A percentile compares a stretch with the other conserved stretches of the same genome.
Conservation (phyloP, 2,329 filamentous ascomycete genomes). For the Penicillium sp. region DNA sequence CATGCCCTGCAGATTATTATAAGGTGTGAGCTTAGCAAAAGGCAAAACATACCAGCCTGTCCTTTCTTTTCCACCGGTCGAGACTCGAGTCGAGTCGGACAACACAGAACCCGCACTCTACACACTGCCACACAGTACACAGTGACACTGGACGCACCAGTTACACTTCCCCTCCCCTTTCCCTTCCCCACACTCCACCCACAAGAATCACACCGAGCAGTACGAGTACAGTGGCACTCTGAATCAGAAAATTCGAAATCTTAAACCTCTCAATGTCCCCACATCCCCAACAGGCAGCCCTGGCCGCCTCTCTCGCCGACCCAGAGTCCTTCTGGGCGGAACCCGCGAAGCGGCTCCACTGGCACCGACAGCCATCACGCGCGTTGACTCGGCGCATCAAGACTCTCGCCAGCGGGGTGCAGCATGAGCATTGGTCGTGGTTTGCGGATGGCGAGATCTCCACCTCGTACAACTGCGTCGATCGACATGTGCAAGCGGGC, state of each 20-base stretch:
- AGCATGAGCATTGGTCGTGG: constrained; percentile 82
- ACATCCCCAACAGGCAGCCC: constrained; percentile 53
- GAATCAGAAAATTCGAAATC: not conserved
- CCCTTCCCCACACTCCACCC: not conserved
- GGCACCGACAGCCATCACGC: constrained; percentile 73
- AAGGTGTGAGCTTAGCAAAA: not conserved
- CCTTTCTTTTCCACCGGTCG: not conserved
- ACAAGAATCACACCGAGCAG: not conserved
- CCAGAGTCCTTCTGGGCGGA: constrained; percentile 73
- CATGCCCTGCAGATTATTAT: not conserved
- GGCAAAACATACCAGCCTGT: not conserved
- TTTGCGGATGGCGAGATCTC: constrained; percentile 87
- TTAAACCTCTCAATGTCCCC: constrained; percentile 19
- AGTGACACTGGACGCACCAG: too few relatives aligned
- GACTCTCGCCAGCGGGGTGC: constrained; percentile 59
- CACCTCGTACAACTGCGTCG: constrained; percentile 88
- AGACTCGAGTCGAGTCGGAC: not conserved
- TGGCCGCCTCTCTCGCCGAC: constrained; percentile 61
- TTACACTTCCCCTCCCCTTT: not conserved
- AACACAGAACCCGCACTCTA: too few relatives aligned
- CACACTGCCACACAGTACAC: too few relatives aligned
- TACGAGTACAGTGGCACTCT: not conserved
- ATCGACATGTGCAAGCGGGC: constrained; percentile 82
- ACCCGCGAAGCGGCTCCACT: constrained; percentile 74
- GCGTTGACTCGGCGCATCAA: constrained; percentile 64